These are phyloP conservation scores for Leccinum subgranulosum DNA, from an alignment of 768 basidiomycete species.

Conservation along the genomic window DNA sequence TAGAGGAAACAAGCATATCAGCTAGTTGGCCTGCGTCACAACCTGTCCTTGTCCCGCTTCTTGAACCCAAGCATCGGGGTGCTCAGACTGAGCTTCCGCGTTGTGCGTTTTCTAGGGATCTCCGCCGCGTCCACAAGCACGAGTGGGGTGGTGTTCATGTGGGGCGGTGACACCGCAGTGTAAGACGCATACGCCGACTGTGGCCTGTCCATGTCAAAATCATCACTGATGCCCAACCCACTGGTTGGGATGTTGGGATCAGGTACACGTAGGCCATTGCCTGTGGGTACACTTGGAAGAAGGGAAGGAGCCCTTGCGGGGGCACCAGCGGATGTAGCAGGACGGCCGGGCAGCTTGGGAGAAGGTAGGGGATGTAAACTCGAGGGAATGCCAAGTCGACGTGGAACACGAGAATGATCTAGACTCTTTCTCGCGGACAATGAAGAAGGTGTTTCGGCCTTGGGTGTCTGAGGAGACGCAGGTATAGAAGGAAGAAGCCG, in stretches of 20 bases:
- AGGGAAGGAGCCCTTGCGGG: constrained; percentile 8
- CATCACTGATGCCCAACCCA: constrained; percentile 1
- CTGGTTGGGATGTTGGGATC: neutral
- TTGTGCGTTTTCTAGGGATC: constrained; percentile 36
- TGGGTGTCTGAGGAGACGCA: constrained; percentile 26
- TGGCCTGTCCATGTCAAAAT: constrained; percentile 11
- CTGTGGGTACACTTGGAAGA: neutral
- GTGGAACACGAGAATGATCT: constrained; percentile 13
- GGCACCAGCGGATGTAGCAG: constrained; percentile 41
- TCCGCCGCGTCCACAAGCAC: constrained; percentile 19
- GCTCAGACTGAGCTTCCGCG: constrained; percentile 67
- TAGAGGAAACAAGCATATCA: neutral
- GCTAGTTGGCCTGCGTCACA: constrained; percentile 18
- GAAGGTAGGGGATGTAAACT: neutral
- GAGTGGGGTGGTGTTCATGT: constrained; percentile 14
- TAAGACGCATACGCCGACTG: constrained; percentile 29
- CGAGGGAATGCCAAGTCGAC: constrained; percentile 8
- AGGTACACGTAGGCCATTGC: constrained; percentile 1
- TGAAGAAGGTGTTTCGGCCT: constrained; percentile 16
- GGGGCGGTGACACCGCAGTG: constrained; percentile 10
- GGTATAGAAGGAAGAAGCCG: constrained; percentile 29
- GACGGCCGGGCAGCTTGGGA: constrained; percentile 28
- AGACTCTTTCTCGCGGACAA: constrained; percentile 16
- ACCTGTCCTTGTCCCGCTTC: constrained; percentile 51
- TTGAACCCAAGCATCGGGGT: constrained; percentile 55